Evolutionary conservation across 164 flowering plant species (phyloP).

Genomic region (Pachysandra terminalis): DNA sequence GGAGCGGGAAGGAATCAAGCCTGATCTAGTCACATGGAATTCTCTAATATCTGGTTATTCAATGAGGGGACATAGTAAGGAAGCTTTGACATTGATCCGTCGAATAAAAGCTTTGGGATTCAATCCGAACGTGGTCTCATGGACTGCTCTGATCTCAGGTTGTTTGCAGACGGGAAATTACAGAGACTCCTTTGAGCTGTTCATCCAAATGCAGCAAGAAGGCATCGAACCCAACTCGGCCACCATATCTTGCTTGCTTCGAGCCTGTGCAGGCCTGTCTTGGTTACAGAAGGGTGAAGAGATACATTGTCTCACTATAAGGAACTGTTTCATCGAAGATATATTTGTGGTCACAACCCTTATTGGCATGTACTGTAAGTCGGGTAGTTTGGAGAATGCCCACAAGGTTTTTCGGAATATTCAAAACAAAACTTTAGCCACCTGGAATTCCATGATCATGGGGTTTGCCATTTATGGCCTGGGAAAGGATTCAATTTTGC

Average conservation of each 20-base stretch:
- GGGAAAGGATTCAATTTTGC: constrained; percentile 42
- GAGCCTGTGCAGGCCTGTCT: constrained; percentile 54
- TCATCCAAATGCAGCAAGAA: constrained; percentile 45
- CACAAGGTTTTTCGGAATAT: constrained; percentile 32
- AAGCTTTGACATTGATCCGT: constrained; percentile 44
- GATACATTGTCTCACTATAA: constrained; percentile 43
- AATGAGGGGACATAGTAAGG: constrained; percentile 36
- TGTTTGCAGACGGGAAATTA: constrained; percentile 42
- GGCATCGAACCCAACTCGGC: constrained; percentile 51
- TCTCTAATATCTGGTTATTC: constrained; percentile 57
- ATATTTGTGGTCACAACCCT: constrained; percentile 50
- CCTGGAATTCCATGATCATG: constrained; percentile 71
- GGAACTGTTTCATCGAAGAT: constrained; percentile 36
- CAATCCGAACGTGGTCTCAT: constrained; percentile 58
- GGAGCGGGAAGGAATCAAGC: constrained; percentile 46
- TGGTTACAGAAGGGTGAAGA: constrained; percentile 50
- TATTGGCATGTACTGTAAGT: constrained; percentile 58
- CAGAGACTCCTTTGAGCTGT: constrained; percentile 32
- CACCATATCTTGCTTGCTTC: constrained; percentile 46
- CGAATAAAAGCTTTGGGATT: constrained; percentile 32
- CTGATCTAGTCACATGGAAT: constrained; percentile 65
- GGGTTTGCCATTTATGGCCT: constrained; percentile 46
- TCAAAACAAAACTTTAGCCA: constrained; percentile 39
- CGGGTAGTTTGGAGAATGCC: constrained; percentile 42
- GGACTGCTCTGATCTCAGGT: constrained; percentile 75